Base-by-base conservation (phyloP, 2,329 filamentous ascomycete genomes). In the Penicillium thymicola region DNA sequence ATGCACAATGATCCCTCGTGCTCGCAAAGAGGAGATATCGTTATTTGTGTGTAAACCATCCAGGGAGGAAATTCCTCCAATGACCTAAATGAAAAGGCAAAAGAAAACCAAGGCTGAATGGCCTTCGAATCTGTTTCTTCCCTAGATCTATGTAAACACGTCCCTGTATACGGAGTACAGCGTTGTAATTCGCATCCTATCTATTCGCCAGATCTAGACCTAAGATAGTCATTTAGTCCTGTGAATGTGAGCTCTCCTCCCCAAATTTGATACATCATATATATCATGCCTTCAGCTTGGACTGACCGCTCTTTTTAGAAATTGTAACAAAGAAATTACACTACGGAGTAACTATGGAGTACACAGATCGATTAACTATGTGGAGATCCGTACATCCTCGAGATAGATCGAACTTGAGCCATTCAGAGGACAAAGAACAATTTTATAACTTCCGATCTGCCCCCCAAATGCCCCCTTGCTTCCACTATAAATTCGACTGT, bases 21-120 rank as follows among this genome's bases (percentile, higher is more conserved):
- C 51, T 48, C 8, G n/a, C 51, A 51, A 30, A 16, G 53, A 51
- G 41, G n/a, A 51, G 47, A 45, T 37, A 32, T 38, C 42, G 25
- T 42, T 50, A 18, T 34, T 50, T 51, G 16, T 50, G 48, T 62
- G 59, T 63, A 61, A 60, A 65, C 41, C 55, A 65, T 59, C 34
- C 36, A 51, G 50, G 61, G 43, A 37, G 41, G 30, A 21, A 41
- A 44, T 51, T 59, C 56, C 58, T 32, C 46, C 51, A 50, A 34
- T 42, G 43, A 44, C 46, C 52, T 49, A 55, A 55, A 61, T 62
- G 42, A 59, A 67, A 66, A 67, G 52, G 48, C 52, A 47, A 61
- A 65, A 67, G 65, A 62, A 56, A 21, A 21, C 21, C 44, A 59
- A 57, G 65, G 53, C 56, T 57, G 23, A 55, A 55, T 62, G 59